Base-by-base conservation (phyloP, 441 rosid genomes). In the Bocquillonia castaneifolia region DNA sequence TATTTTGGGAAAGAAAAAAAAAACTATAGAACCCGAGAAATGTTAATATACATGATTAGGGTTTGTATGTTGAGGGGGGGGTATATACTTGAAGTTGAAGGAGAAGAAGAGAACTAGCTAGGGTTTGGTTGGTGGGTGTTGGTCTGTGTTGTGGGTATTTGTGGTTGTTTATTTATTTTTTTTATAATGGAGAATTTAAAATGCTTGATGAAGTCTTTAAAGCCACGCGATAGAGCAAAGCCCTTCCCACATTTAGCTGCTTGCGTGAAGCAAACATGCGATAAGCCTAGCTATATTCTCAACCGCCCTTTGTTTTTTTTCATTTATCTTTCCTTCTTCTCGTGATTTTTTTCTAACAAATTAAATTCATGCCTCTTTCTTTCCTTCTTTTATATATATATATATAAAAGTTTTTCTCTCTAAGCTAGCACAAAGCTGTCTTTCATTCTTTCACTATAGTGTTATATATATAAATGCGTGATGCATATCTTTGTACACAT, bases 181-280 rank as follows among this genome's bases (percentile, higher is more conserved):
- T n/a, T n/a, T n/a, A n/a, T 42, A 66, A 45, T 75, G 58, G 71
- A 23, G 63, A 75, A 75, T 70, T 80, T 72, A 78, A 79, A 82
- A 86, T 76, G 76, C 71, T 63, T 66, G 76, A 81, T 66, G 81
- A 78, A 85, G 88, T 42, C 96, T 91, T 93, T 85, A 93, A 90
- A 89, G 97, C 92, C 89, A 89, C 84, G 98, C 98, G 88, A 88
- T 74, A 79, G 84, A 87, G 85, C 88, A 83, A 83, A 77, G 65
- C 63, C 63, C 63, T 45, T 25, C 42, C 64, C 63, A 71, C 77
- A 77, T 84, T 85, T 82, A 83, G 96, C 85, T 84, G 90, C 80
- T 93, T 93, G 96, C 98, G 97, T 91, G 93, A 91, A 93, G 96
- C 91, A 93, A 93, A 84, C 96, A 90, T 82, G 90, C 82, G 87